phyloP scores from a whole-genome alignment of 1,284 basidiomycete genomes.

The Puccinia horiana region DNA sequence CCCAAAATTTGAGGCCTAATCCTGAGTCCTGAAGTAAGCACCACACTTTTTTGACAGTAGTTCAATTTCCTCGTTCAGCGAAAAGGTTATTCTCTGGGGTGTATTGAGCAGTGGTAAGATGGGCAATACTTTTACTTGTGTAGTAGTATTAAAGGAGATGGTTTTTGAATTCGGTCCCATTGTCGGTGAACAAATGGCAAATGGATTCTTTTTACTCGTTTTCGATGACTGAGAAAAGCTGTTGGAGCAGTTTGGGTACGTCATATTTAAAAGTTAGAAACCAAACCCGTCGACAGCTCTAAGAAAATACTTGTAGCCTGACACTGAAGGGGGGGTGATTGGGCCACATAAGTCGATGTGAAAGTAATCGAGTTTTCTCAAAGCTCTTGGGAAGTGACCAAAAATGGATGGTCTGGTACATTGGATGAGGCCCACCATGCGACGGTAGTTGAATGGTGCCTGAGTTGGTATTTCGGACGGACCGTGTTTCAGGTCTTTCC shows the following conservation, averaged over 20 bases:
- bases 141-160: neutral
- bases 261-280: conserved; percentile 11
- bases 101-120: too few species aligned
- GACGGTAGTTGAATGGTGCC: neutral
- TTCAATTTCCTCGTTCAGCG: neutral
- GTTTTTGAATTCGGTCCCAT: conserved; percentile 21
- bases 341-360: conserved; percentile 23
- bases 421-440: neutral
- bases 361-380: neutral
- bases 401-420: too few species aligned
- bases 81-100: too few species aligned
- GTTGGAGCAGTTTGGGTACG: neutral
- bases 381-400: conserved; percentile 4
- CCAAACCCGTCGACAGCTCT: neutral
- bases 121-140: neutral
- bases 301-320: neutral
- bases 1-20: neutral
- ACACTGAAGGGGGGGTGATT: conserved; percentile 4
- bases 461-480: neutral
- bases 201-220: neutral
- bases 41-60: neutral
- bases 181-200: neutral
- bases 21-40: neutral
- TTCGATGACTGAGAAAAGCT: neutral
- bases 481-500: too few species aligned